Evolutionary conservation across 768 basidiomycete species (phyloP), one percentile per base, ranked within the genome.

Genomic region (Calocybe gangraenosa): DNA sequence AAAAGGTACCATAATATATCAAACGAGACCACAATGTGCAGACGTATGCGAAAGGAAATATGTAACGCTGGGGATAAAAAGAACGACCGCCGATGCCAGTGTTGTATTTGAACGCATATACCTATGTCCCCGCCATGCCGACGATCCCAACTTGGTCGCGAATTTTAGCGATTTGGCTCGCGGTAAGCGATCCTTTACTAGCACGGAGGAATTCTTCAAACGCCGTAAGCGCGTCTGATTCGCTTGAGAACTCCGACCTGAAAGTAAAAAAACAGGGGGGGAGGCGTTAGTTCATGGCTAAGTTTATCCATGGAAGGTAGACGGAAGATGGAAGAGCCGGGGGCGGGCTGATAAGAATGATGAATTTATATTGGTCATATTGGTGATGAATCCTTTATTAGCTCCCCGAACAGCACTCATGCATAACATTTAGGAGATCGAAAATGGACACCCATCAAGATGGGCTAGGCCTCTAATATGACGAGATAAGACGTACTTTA

Each of bases 81-180:
- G n/a, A n/a, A n/a, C n/a, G n/a, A n/a, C n/a, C n/a, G n/a, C n/a
- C n/a, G n/a, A n/a, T n/a, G n/a, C n/a, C n/a, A n/a, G n/a, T n/a
- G n/a, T n/a, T n/a, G n/a, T n/a, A n/a, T n/a, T n/a, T n/a, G n/a
- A n/a, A n/a, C n/a, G n/a, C n/a, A 28, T 28, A 11, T 7, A 13
- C 17, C 67, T 60, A 90, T 42, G 77, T 82, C 10, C 92, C 92
- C 17, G 82, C 87, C 92, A 94, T 93, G 21, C 92, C 93, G 33
- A 81, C 74, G 19, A 95, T 76, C 3, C 92, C 92, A 14, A 92
- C 87, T 17, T 74, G 71, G 61, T 97, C 95, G 38, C 95, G 77
- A 56, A 97, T 92, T 71, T 79, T 88, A 11, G 95, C 95, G 46
- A 96, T 90, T 60, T 97, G 90, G 49, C 74, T 82, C 0, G 91